Conservation (phyloP, 78 protist species). For the Chrysochromulina tobinii region DNA sequence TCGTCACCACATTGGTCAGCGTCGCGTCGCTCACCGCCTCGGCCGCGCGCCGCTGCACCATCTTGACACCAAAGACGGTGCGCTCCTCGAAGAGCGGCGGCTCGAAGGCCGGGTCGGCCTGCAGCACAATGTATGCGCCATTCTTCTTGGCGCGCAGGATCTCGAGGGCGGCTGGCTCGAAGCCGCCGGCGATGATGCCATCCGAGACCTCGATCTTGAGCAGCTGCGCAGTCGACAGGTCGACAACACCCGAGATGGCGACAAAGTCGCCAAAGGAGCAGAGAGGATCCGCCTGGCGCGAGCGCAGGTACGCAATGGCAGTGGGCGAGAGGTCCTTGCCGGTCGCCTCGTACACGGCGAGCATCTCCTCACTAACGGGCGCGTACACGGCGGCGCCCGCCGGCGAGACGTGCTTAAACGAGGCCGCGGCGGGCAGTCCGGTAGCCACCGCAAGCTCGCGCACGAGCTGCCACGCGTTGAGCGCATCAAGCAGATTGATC, state of each 20-base stretch:
- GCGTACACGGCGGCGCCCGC: constrained; percentile 71
- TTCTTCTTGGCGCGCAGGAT: constrained; percentile 72
- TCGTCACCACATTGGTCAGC: constrained; percentile 34
- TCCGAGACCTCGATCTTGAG: constrained; percentile 66
- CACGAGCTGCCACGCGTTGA: constrained; percentile 74
- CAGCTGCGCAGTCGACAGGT: constrained; percentile 69
- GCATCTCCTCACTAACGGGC: constrained; percentile 48
- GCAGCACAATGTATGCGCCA: constrained; percentile 61
- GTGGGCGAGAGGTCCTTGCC: constrained; percentile 51
- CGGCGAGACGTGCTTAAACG: constrained; percentile 87
- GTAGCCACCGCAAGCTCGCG: constrained; percentile 52
- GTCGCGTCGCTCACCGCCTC: constrained; percentile 26
- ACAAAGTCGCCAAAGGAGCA: constrained; percentile 79
- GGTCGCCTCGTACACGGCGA: constrained; percentile 59
- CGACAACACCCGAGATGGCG: constrained; percentile 66
- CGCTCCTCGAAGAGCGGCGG: constrained; percentile 25
- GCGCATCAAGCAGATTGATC: constrained; percentile 83
- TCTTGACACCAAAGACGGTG: not conserved
- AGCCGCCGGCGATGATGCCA: constrained; percentile 81
- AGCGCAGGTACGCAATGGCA: constrained; percentile 76
- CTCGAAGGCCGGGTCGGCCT: constrained; percentile 31
- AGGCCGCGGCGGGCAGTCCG: constrained; percentile 80
- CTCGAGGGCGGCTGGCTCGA: constrained; percentile 66
- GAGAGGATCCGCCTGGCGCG: constrained; percentile 67
- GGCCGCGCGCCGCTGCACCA: constrained; percentile 51